These are phyloP conservation scores for Fusarium humuli DNA, from an alignment of 2,329 filamentous ascomycete genomes.

Conservation along the genomic window DNA sequence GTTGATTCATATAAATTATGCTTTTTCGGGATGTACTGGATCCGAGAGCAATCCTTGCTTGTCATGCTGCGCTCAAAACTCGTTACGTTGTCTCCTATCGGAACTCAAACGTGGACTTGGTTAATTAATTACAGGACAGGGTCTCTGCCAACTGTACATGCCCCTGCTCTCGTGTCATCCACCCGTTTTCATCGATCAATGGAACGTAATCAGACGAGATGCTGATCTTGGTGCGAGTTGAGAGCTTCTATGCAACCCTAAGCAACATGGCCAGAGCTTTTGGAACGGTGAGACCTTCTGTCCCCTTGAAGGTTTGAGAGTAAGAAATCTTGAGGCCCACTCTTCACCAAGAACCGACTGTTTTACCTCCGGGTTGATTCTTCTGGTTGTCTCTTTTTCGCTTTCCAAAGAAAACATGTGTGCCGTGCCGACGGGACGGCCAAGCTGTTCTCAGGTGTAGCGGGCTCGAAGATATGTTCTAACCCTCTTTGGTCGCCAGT, in stretches of 20 bases:
- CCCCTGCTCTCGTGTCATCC: slow-evolving; percentile 22
- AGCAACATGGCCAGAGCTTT: slow-evolving; percentile 27
- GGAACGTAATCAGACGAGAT: slow-evolving; percentile 15
- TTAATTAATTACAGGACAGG: neutral
- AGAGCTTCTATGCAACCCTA: neutral
- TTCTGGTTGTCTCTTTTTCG: neutral
- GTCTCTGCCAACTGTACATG: neutral
- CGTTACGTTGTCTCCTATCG: neutral
- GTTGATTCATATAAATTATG: neutral
- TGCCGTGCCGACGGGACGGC: neutral
- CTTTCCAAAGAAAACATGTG: neutral
- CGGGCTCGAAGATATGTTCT: slow-evolving; percentile 23
- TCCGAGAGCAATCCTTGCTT: slow-evolving; percentile 7
- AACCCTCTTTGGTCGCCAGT: slow-evolving; percentile 27
- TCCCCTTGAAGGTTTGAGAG: neutral
- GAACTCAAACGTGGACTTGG: neutral
- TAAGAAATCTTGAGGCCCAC: neutral
- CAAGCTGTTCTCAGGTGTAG: slow-evolving; percentile 16
- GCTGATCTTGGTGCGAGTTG: slow-evolving; percentile 21
- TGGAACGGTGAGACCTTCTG: neutral
- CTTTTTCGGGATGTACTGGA: neutral
- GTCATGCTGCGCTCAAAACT: neutral
- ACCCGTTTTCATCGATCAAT: slow-evolving; percentile 15
- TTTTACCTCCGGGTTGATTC: neutral
- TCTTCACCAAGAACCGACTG: neutral